These are phyloP conservation scores for Fraxinus velutina DNA, from an alignment of 305 asterid genomes.

Conservation along the genomic window DNA sequence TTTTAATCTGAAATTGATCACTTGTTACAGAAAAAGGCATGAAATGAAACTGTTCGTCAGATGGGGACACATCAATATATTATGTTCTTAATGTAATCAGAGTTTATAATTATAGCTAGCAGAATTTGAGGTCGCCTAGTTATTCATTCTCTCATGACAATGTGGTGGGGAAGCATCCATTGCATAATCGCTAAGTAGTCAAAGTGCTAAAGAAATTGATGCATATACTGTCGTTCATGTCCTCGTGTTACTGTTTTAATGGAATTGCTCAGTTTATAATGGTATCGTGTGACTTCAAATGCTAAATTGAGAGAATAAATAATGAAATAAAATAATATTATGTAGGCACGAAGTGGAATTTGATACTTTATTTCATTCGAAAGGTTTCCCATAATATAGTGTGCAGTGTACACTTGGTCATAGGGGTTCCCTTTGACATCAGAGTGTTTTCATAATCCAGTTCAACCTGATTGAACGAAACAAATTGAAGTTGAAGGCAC, in stretches of 20 bases:
- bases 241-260: not conserved
- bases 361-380: not conserved
- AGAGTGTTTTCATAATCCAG: not conserved
- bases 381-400: not conserved
- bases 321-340: not conserved
- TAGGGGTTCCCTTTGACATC: not conserved
- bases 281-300: not conserved
- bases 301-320: not conserved
- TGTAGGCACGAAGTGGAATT: not conserved
- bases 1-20: not conserved
- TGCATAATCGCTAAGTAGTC: not conserved
- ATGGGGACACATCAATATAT: not conserved
- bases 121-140: not conserved
- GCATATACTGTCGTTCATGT: not conserved
- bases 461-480: not conserved
- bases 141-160: not conserved
- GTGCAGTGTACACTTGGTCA: not conserved
- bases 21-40: not conserved
- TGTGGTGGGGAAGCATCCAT: not conserved
- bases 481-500: not conserved
- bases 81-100: not conserved
- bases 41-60: not conserved
- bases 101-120: not conserved
- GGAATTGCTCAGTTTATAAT: not conserved
- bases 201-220: slow-evolving; percentile 2